Evolutionary conservation across 331 rosid genomes (phyloP).

Genomic region (Acacia concinna): DNA sequence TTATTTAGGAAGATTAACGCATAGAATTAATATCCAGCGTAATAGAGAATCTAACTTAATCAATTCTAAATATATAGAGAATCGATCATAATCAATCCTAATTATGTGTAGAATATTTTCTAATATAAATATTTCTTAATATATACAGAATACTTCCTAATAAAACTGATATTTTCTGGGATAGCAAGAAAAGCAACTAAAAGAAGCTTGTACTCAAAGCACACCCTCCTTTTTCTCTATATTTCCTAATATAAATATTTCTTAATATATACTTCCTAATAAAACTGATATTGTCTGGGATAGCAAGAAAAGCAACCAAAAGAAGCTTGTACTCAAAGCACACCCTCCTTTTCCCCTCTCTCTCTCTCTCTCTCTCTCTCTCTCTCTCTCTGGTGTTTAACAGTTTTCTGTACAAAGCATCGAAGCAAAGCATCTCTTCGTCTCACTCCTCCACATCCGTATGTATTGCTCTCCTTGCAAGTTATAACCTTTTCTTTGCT

Average conservation of each 20-base stretch:
- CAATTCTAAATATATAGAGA: no score
- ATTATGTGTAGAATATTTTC: no score
- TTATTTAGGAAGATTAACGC: no score
- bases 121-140: no score
- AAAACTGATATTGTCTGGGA: slow-evolving; percentile 35
- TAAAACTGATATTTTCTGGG: slow-evolving; percentile 36
- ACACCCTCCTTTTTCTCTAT: slow-evolving; percentile 26
- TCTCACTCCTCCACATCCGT: slow-evolving; percentile 41
- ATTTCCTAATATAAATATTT: no score
- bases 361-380: slow-evolving; percentile 16
- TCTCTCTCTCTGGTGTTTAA: slow-evolving; percentile 24
- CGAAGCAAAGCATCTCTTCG: slow-evolving; percentile 74
- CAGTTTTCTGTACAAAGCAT: slow-evolving; percentile 48
- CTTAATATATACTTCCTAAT: no score
- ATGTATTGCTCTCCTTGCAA: slow-evolving; percentile 68
- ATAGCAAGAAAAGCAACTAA: slow-evolving; percentile 23
- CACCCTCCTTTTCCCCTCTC: slow-evolving; percentile 27
- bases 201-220: slow-evolving; percentile 70
- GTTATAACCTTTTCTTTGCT: slow-evolving; percentile 66
- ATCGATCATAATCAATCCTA: no score
- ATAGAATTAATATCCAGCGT: no score
- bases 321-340: slow-evolving; percentile 71
- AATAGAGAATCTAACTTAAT: no score
- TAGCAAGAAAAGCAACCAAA: slow-evolving; percentile 23
- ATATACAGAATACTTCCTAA: no score